Evolutionary conservation across 2,329 filamentous ascomycete species (phyloP), one percentile per base, ranked within the genome.

Genomic region (Fusarium incarnatum): DNA sequence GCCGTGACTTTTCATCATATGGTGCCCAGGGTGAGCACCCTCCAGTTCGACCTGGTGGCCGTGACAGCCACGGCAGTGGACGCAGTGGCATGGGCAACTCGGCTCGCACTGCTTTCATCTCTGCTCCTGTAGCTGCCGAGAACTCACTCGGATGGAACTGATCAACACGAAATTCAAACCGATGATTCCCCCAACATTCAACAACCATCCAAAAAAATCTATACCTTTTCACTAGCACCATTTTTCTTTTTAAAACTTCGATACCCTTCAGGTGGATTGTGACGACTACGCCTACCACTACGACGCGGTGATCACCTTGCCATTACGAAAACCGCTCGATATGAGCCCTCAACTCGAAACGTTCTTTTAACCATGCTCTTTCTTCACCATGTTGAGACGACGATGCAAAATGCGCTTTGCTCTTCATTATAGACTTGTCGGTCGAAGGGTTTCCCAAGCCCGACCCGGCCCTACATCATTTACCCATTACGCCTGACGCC

Each of bases 111-210:
- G 85, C 86, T 45, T 85, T 91, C 81, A 97, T 98, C 79, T 97
- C 93, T 67, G 93, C 93, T 34, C 94, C 94, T 6, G 92, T 97
- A 69, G 94, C 94, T 80, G 92, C 94, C 6, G 94, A 97, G 84
- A 98, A 98, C 86, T 97, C 94, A 54, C 88, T 98, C 72, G 94
- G 94, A 76, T 98, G 94, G 94, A 97, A 97, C 84, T 98, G 71
- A 80, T 70, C 44, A n/a, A 22, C 9, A 30, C 5, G 32, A 23
- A 18, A 69, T 68, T 41, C 63, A 45, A 55, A 65, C 56, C 47
- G 54, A 63, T 57, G 54, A 67, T 64, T 61, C 65, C 48, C 45
- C 41, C 57, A 59, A 41, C 54, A 60, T 60, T 52, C 45, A 53
- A 66, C 42, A 69, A 61, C 41, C 52, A 46, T 53, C 41, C 47